phyloP scores from a whole-genome alignment of 306 rosid species.

The Vicia villosa region DNA sequence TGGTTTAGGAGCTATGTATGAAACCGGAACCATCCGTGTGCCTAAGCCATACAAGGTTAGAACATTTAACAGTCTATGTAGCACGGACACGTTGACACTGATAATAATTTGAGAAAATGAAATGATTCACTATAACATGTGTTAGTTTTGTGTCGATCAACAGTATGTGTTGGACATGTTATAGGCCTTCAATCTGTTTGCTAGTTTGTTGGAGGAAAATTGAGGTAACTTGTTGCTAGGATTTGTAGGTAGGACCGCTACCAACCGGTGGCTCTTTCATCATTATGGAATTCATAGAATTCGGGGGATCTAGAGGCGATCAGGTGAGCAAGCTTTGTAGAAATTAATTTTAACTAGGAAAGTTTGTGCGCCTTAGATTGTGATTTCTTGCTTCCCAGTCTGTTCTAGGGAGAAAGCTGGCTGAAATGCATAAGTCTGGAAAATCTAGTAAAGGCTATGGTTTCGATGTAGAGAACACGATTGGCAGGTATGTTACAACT shows the following conservation, averaged over 20 bases:
- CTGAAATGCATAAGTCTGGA: slow-evolving; percentile 93
- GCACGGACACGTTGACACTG: not conserved
- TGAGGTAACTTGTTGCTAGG: slow-evolving; percentile 36
- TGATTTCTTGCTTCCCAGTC: slow-evolving; percentile 56
- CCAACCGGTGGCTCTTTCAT: slow-evolving; percentile 92
- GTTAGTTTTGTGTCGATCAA: not conserved
- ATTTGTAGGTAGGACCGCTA: slow-evolving; percentile 77
- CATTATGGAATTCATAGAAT: slow-evolving; percentile 88
- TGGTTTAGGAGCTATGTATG: slow-evolving; percentile 89
- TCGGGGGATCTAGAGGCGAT: slow-evolving; percentile 72
- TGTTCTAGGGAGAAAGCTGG: slow-evolving; percentile 84
- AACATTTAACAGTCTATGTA: slow-evolving; percentile 7
- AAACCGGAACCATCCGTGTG: slow-evolving; percentile 70
- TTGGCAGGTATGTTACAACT: slow-evolving; percentile 68
- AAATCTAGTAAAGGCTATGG: slow-evolving; percentile 83
- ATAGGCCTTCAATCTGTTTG: not conserved
- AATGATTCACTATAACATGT: not conserved
- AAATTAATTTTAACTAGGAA: slow-evolving; percentile 10
- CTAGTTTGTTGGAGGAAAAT: slow-evolving; percentile 19
- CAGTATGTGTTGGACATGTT: not conserved
- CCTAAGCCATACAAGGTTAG: slow-evolving; percentile 91
- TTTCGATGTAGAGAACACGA: slow-evolving; percentile 81
- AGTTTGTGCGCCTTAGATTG: slow-evolving; percentile 26
- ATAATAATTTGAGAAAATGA: not conserved
- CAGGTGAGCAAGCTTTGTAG: slow-evolving; percentile 59